These are phyloP conservation scores for Astragalus membranaceus DNA, from an alignment of 306 rosid species.

Conservation along the genomic window DNA sequence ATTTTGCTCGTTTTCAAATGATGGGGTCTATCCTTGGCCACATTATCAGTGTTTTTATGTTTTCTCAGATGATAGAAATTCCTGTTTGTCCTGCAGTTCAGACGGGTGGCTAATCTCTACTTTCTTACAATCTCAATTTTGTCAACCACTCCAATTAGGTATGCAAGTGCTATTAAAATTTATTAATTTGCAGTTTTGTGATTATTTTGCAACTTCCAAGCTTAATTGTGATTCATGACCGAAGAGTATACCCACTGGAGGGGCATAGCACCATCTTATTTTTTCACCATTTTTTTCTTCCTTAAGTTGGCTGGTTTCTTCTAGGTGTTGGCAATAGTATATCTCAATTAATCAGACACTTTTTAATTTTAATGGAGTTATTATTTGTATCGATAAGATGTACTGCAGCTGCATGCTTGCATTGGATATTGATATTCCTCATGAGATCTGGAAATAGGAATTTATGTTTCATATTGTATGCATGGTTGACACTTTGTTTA, in stretches of 20 bases:
- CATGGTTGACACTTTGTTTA: background rate
- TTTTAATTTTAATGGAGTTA: background rate
- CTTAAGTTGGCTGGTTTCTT: background rate
- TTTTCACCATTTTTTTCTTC: conserved; percentile 1
- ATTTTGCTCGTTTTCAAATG: background rate
- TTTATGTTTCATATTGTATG: background rate
- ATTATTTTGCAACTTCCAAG: conserved; percentile 12
- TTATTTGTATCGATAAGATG: background rate
- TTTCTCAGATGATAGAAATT: conserved; percentile 44
- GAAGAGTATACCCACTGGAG: background rate
- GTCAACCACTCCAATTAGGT: conserved; percentile 94
- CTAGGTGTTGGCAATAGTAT: background rate
- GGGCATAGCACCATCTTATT: background rate
- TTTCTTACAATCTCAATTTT: conserved; percentile 90
- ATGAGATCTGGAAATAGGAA: background rate
- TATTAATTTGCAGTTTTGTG: background rate
- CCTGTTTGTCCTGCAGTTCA: conserved; percentile 71
- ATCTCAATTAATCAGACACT: background rate
- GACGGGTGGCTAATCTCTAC: conserved; percentile 98
- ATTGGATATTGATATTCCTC: background rate
- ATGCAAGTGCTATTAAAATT: conserved; percentile 10
- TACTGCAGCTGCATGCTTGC: background rate
- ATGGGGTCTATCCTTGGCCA: conserved; percentile 12
- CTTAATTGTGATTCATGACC: background rate
- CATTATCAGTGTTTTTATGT: conserved; percentile 17